A percentile compares a stretch with the other conserved stretches of the same genome.
Conservation (phyloP, 1,139 yeast genomes). For the Candida sojae region DNA sequence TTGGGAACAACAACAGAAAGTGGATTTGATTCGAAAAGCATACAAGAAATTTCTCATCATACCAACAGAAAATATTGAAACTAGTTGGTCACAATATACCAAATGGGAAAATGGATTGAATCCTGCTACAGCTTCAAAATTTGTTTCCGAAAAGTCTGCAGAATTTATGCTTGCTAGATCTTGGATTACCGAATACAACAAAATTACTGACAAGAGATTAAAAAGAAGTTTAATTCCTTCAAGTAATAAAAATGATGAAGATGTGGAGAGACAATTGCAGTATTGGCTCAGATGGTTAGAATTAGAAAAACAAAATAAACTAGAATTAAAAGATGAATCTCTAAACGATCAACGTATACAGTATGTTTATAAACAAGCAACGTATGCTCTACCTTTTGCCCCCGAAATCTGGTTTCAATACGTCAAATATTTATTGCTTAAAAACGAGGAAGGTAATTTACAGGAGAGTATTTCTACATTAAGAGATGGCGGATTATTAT, state of each 20-base stretch:
- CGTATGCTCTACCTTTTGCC: slow-evolving; percentile 65
- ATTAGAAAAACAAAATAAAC: slow-evolving; percentile 74
- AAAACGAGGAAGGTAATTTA: slow-evolving; percentile 37
- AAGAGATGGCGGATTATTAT: slow-evolving; percentile 49
- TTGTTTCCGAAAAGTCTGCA: slow-evolving; percentile 79
- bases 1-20: slow-evolving; percentile 86
- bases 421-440: slow-evolving; percentile 30
- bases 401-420: slow-evolving; percentile 88
- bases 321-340: slow-evolving; percentile 55
- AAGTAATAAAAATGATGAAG: slow-evolving; percentile 8
- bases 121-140: slow-evolving; percentile 79
- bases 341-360: slow-evolving; percentile 60
- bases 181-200: slow-evolving; percentile 67
- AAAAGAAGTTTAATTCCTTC: slow-evolving; percentile 42
- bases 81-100: slow-evolving; percentile 79
- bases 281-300: slow-evolving; percentile 77
- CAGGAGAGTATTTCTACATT: slow-evolving; percentile 44
- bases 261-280: slow-evolving; percentile 40
- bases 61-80: slow-evolving; percentile 76
- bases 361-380: slow-evolving; percentile 73
- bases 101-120: slow-evolving; percentile 80
- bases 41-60: slow-evolving; percentile 68
- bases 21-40: slow-evolving; percentile 73
- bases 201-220: slow-evolving; percentile 47
- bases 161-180: slow-evolving; percentile 91